Conservation (phyloP, 1,139 yeast species). For the Sugiyamaella novakii region DNA sequence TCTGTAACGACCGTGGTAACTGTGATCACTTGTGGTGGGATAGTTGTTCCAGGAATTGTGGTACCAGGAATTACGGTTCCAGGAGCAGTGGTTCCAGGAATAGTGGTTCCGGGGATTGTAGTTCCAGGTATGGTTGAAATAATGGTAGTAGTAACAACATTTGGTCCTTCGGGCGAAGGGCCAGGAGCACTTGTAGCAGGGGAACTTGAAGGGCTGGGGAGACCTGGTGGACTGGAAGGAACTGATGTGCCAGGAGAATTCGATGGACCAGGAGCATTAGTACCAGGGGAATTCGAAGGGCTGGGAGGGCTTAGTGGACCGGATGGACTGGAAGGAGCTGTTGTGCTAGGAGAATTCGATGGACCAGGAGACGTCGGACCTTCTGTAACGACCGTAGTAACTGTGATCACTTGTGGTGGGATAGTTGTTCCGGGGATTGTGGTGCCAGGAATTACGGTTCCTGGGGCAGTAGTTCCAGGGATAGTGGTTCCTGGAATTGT, state of each 20-base stretch:
- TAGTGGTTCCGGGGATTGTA: conserved; percentile 29
- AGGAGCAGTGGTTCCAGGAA: conserved; percentile 28
- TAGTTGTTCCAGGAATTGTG: conserved; percentile 19
- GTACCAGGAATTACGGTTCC: conserved; percentile 23
- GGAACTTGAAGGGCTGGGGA: conserved; percentile 15
- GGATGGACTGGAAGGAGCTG: conserved; percentile 7
- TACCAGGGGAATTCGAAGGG: neutral
- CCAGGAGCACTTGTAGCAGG: conserved; percentile 6
- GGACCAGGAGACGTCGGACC: conserved; percentile 16
- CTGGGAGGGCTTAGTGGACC: conserved; percentile 4
- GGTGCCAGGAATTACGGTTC: conserved; percentile 23
- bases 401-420: conserved; percentile 17
- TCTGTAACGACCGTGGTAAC: conserved; percentile 16
- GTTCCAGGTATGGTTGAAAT: conserved; percentile 27
- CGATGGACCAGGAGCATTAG: neutral
- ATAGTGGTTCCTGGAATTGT: conserved; percentile 29
- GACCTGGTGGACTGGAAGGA: conserved; percentile 9
- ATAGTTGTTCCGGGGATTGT: conserved; percentile 19
- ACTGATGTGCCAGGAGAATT: conserved; percentile 23
- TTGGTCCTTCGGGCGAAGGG: conserved; percentile 17
- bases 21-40: conserved; percentile 17
- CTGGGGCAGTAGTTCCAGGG: conserved; percentile 27
- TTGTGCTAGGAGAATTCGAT: conserved; percentile 13
- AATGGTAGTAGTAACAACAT: conserved; percentile 20
- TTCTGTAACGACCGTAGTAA: conserved; percentile 16